Base-by-base conservation (phyloP, 495 filamentous ascomycete species). In the Daldinia grandis region DNA sequence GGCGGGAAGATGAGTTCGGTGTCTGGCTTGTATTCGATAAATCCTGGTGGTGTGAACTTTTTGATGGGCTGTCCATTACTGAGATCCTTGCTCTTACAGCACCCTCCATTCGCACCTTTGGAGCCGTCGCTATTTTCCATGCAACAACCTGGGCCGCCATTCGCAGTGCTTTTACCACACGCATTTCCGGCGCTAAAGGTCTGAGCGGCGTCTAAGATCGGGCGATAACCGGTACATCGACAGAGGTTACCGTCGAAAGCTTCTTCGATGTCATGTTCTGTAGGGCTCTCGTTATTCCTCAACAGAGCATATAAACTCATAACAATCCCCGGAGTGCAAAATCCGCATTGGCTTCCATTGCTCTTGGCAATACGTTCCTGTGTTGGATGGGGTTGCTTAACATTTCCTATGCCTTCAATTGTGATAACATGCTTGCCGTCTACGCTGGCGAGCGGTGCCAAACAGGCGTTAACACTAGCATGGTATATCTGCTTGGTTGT, bases 351-450 rank as follows among this genome's bases (percentile, higher is more conserved):
- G 38, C 86, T 88, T 33, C 89, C 89, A 74, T 91, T 86, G 44
- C 84, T 78, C 78, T 90, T 90, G 21, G 94, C 94, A 65, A 99
- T 91, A 49, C 95, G 88, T 80, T 99, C 94, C 79, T 99, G 95
- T 1, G 91, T 83, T 3, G 95, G 92, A 82, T 99, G 95, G 10
- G 95, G 95, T 38, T 86, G 87, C 78, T 94, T 91, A 54, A 91
- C 88, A 75, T 92, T 91, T 9, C 95, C 95, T 78, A 99, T 97
- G n/a, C 95, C 95, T 79, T 99, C 95, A 12, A 99, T 89, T 7
- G 95, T 99, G 72, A 99, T 94, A 68, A 99, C 94, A 86, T 99
- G 95, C 79, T 99, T 99, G 25, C 95, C 95, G 80, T 98, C 95
- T 14, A 99, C 87, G 66, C 93, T 95, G 31, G 94, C 90, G 57